These are phyloP conservation scores for Mycothermus thermophilus DNA, from an alignment of 495 filamentous ascomycete genomes.

Conservation along the genomic window DNA sequence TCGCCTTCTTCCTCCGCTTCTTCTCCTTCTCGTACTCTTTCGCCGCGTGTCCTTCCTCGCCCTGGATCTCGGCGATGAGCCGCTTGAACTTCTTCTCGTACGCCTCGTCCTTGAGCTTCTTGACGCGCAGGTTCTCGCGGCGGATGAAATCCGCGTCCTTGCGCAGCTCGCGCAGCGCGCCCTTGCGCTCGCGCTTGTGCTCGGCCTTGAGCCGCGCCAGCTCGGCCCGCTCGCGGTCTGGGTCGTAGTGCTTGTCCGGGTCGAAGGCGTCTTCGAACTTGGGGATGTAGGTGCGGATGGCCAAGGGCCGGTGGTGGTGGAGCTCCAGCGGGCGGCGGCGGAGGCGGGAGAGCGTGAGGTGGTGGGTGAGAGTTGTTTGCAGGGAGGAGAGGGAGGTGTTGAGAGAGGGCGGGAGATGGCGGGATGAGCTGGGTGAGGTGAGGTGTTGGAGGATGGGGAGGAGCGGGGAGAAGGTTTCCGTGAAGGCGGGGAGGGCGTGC, in stretches of 20 bases:
- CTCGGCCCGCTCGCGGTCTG: constrained; percentile 75
- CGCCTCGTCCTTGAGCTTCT: constrained; percentile 77
- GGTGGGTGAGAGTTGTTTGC: constrained; percentile 30
- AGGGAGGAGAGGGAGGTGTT: constrained; percentile 24
- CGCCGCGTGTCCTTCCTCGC: constrained; percentile 70
- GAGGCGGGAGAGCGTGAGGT: constrained; percentile 43
- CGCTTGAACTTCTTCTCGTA: constrained; percentile 93
- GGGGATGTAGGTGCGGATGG: constrained; percentile 78
- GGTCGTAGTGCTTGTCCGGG: constrained; percentile 90
- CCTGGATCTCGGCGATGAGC: constrained; percentile 87
- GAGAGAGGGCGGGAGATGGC: constrained; percentile 33
- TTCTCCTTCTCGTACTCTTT: constrained; percentile 86
- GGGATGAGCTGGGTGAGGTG: constrained; percentile 31
- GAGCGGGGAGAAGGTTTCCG: constrained; percentile 54
- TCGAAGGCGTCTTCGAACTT: constrained; percentile 97
- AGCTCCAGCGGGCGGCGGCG: constrained; percentile 66
- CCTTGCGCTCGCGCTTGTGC: constrained; percentile 90
- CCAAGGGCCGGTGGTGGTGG: constrained; percentile 76
- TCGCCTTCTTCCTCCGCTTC: constrained; percentile 50
- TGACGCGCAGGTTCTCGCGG: constrained; percentile 72
- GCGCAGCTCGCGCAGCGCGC: constrained; percentile 80
- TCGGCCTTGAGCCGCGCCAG: constrained; percentile 67
- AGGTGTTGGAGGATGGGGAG: constrained; percentile 43
- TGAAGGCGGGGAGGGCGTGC: constrained; percentile 53
- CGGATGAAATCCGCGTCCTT: constrained; percentile 91